Percentiles rank a stretch among this genome's conserved stretches.
Evolutionary conservation across 805 yeast genomes (phyloP).

Genomic region (Cyberlindnera mrakii): DNA sequence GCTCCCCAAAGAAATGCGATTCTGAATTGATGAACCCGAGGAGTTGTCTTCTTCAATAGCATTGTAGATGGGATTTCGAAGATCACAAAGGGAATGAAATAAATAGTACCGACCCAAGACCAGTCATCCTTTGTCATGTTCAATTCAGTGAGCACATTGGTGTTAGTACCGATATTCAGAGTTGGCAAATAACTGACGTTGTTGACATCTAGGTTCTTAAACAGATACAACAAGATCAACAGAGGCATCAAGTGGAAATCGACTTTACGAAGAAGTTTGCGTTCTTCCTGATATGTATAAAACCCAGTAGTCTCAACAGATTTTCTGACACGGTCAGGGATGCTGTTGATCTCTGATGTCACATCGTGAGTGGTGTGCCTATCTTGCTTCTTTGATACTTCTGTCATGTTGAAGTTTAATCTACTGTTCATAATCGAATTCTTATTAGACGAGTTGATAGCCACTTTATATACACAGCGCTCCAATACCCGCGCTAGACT

Average conservation of each 20-base stretch:
- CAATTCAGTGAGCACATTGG: constrained; percentile 7
- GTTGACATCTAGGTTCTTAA: constrained; percentile 15
- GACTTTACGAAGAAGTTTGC: constrained; percentile 8
- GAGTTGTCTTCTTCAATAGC: constrained; percentile 13
- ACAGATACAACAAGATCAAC: constrained; percentile 10
- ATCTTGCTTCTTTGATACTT: too few relatives aligned
- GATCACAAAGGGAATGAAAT: constrained; percentile 14
- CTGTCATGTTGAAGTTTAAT: too few relatives aligned
- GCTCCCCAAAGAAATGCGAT: constrained; percentile 14
- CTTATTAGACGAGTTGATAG: too few relatives aligned
- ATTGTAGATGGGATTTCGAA: constrained; percentile 17
- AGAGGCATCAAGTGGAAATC: constrained; percentile 13
- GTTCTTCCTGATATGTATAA: constrained; percentile 2
- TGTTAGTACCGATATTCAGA: constrained; percentile 4
- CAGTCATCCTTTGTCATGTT: constrained; percentile 10
- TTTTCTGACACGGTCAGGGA: not conserved
- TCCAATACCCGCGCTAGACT: too few relatives aligned
- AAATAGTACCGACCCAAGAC: constrained; percentile 12
- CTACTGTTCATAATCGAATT: too few relatives aligned
- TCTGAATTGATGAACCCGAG: constrained; percentile 9
- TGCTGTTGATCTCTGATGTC: too few relatives aligned
- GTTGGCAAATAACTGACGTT: constrained; percentile 11
- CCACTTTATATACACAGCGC: too few relatives aligned
- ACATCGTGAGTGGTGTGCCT: too few relatives aligned
- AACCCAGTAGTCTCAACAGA: constrained; percentile 6